Base-by-base conservation (phyloP, 1,284 basidiomycete species). In the Trichosporon sp. region DNA sequence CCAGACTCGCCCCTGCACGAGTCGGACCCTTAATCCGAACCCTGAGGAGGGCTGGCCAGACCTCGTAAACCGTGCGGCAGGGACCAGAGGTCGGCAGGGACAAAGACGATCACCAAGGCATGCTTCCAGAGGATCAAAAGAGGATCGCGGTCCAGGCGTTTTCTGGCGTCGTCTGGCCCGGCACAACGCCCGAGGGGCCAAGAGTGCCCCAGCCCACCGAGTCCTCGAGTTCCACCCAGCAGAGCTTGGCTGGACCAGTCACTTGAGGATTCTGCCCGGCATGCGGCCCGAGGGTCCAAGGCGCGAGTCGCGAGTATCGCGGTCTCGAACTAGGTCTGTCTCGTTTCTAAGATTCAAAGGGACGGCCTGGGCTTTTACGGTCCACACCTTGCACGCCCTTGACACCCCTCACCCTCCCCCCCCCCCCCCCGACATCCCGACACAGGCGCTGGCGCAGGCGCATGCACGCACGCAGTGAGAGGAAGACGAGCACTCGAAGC, bases 271-370 rank as follows among this genome's bases (percentile, higher is more conserved):
- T 19, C 16, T 48, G 10, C 46, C 14, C 46, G 46, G 51, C 51
- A 21, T 54, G 11, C 51, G 19, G 51, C 51, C 51, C 51, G 19
- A 21, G 51, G 19, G 26, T 7, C 43, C 16, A 16, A 46, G 51
- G 51, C 59, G 59, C 59, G 31, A 63, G 59, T 63, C 59, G 59
- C 59, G 32, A 63, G 59, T 48, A 16, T 54, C 51, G 51, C 51
- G 51, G 51, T 54, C 51, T 54, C 51, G 51, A 54, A 54, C 19
- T 61, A 26, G 26, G 26, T 26, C 26, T 26, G 26, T 26, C 26
- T 26, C 26, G 26, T 26, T 26, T 26, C 26, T 26, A 59, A 59
- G 54, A 59, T 59, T 59, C 54, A 59, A 59, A 59, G 54, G 54
- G 54, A 59, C 26, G 59, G 32, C 31, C 59, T 21, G 16, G 51